phyloP scores from a whole-genome alignment of 2,329 filamentous ascomycete species.

The Phaeophleospora eucalypticola region DNA sequence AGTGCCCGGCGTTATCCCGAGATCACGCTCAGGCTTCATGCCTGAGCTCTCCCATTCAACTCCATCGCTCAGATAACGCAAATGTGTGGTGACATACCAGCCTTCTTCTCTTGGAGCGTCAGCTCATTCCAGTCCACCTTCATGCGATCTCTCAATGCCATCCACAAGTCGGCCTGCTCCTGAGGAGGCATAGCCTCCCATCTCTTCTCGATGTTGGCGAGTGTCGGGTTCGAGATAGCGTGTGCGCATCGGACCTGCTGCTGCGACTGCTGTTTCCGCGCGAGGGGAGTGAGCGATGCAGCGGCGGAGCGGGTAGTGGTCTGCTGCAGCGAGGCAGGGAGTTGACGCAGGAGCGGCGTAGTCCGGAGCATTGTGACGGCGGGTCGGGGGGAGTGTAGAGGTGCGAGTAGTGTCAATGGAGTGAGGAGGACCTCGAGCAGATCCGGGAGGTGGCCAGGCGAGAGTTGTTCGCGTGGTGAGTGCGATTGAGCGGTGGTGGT shows the following conservation, averaged over 20 bases:
- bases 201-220: conserved; percentile 98
- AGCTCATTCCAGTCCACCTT: conserved; percentile 95
- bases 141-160: conserved; percentile 97
- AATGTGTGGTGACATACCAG: conserved; percentile 52
- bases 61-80: too few relatives aligned
- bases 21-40: too few relatives aligned
- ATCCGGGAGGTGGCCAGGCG: neutral
- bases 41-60: too few relatives aligned
- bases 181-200: conserved; percentile 97
- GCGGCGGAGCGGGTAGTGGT: conserved; percentile 15
- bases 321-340: conserved; percentile 18
- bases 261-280: conserved; percentile 16
- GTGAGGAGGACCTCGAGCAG: conserved; percentile 7
- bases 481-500: conserved; percentile 1
- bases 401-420: conserved; percentile 1
- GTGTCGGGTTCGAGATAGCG: conserved; percentile 94
- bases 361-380: conserved; percentile 21
- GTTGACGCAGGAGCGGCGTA: conserved; percentile 21
- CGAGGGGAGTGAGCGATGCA: conserved; percentile 18
- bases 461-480: neutral
- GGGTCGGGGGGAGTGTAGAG: conserved; percentile 11
- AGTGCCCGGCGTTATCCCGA: conserved; percentile 4
- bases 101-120: conserved; percentile 97
- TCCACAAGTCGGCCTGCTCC: conserved; percentile 99
- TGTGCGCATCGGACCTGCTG: conserved; percentile 64